A percentile compares a stretch with the other conserved stretches of the same genome.
Conservation (phyloP, 768 basidiomycete genomes). For the Gelatoporia subvermispora region DNA sequence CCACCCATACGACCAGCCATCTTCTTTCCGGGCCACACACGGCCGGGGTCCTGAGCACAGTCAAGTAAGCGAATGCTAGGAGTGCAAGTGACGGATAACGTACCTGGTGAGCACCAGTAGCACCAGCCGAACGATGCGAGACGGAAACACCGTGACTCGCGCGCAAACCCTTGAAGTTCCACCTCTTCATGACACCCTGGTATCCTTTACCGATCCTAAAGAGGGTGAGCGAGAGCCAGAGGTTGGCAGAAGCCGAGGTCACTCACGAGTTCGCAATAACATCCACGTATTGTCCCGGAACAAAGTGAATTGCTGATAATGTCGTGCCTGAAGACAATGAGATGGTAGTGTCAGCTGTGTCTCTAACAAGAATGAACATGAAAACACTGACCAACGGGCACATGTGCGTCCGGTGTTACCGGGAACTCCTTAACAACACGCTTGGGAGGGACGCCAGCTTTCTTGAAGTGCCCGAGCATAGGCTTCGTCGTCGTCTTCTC, state of each 20-base stretch:
- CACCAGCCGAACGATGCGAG: slow-evolving; percentile 89
- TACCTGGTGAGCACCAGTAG: slow-evolving; percentile 94
- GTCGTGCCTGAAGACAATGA: slow-evolving; percentile 59
- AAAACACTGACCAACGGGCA: slow-evolving; percentile 71
- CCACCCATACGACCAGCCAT: slow-evolving; percentile 95
- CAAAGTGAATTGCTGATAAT: slow-evolving; percentile 89
- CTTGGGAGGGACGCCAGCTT: slow-evolving; percentile 79
- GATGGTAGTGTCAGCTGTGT: background rate
- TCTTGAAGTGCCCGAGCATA: slow-evolving; percentile 88
- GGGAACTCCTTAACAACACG: slow-evolving; percentile 83
- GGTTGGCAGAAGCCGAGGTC: background rate
- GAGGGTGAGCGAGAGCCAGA: background rate
- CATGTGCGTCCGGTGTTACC: slow-evolving; percentile 82
- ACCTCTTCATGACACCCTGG: slow-evolving; percentile 94
- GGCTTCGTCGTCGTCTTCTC: slow-evolving; percentile 68
- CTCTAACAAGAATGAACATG: background rate
- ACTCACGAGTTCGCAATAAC: slow-evolving; percentile 86
- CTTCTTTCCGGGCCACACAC: slow-evolving; percentile 96
- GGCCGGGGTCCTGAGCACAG: slow-evolving; percentile 77
- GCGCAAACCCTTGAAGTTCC: slow-evolving; percentile 86
- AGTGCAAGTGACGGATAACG: slow-evolving; percentile 14
- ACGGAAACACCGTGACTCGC: slow-evolving; percentile 96
- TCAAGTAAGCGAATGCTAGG: background rate
- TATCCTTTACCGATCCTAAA: slow-evolving; percentile 93
- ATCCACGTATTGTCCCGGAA: slow-evolving; percentile 95